These are phyloP conservation scores for Anacardium occidentale DNA, from an alignment of 345 rosid species.

Conservation along the genomic window DNA sequence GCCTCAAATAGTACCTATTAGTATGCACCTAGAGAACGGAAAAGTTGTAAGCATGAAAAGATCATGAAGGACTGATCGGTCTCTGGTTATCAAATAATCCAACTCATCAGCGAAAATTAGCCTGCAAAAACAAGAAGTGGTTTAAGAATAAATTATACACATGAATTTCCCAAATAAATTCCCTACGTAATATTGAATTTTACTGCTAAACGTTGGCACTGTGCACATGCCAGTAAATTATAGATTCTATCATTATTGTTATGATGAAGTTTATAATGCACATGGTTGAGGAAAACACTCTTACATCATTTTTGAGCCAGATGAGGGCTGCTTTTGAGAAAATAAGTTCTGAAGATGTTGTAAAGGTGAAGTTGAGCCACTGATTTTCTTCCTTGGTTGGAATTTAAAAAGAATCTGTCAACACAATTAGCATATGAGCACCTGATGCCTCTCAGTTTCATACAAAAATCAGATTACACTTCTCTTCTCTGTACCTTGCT, in stretches of 20 bases:
- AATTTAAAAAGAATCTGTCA: conserved; percentile 53
- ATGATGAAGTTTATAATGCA: neutral
- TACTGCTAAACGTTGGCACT: neutral
- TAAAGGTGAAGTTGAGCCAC: conserved; percentile 46
- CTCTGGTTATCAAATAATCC: conserved; percentile 85
- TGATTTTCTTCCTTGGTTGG: conserved; percentile 36
- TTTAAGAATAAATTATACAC: neutral
- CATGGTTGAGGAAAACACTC: conserved; percentile 16
- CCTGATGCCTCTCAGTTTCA: neutral
- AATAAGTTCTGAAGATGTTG: conserved; percentile 61
- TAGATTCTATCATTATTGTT: neutral
- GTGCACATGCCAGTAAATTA: neutral
- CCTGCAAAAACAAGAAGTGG: conserved; percentile 39
- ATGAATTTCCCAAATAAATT: neutral
- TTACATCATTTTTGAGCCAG: conserved; percentile 67
- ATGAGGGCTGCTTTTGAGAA: conserved; percentile 50
- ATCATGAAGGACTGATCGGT: conserved; percentile 83
- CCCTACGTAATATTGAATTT: neutral
- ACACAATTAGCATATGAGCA: conserved; percentile 27
- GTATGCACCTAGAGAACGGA: conserved; percentile 70
- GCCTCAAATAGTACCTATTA: conserved; percentile 57
- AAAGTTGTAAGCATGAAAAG: conserved; percentile 91
- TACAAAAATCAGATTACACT: neutral
- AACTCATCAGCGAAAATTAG: conserved; percentile 79
- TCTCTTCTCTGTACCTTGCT: conserved; percentile 49